phyloP scores from a whole-genome alignment of 257 asterid species.

The Ballota nigra region DNA sequence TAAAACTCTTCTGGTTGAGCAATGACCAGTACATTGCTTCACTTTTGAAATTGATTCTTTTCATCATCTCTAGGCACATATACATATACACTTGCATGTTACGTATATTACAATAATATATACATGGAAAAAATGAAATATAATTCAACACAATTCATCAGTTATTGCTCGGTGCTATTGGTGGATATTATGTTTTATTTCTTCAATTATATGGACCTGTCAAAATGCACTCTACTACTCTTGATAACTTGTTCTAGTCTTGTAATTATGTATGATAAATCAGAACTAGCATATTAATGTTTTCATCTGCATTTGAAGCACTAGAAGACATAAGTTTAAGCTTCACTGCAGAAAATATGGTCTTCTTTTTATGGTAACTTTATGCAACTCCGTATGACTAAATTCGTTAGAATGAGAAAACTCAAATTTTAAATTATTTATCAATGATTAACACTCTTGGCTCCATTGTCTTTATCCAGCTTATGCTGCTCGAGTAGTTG shows the following conservation, averaged over 20 bases:
- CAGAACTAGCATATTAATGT: neutral
- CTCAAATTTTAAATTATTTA: neutral
- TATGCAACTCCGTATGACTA: conserved; percentile 1
- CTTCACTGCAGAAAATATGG: neutral
- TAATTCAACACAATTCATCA: too few relatives aligned
- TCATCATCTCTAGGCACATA: neutral
- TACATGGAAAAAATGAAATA: too few relatives aligned
- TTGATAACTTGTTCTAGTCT: neutral
- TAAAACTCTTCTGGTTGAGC: neutral
- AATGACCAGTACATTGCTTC: neutral
- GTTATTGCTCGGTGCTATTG: neutral
- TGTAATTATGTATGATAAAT: neutral
- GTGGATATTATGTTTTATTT: neutral
- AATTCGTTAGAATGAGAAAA: neutral
- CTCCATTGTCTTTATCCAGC: conserved; percentile 1
- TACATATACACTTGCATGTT: neutral
- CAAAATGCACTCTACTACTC: conserved; percentile 6
- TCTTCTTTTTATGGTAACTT: neutral
- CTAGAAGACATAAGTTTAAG: neutral
- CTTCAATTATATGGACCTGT: neutral
- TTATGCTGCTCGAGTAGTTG: conserved; percentile 13
- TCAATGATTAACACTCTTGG: neutral
- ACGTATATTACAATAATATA: too few relatives aligned
- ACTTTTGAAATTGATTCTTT: neutral
- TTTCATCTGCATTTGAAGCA: neutral